A percentile compares a stretch with the other conserved stretches of the same genome.
Conservation (phyloP, 768 basidiomycete genomes). For the Hirschioporus abietinus region DNA sequence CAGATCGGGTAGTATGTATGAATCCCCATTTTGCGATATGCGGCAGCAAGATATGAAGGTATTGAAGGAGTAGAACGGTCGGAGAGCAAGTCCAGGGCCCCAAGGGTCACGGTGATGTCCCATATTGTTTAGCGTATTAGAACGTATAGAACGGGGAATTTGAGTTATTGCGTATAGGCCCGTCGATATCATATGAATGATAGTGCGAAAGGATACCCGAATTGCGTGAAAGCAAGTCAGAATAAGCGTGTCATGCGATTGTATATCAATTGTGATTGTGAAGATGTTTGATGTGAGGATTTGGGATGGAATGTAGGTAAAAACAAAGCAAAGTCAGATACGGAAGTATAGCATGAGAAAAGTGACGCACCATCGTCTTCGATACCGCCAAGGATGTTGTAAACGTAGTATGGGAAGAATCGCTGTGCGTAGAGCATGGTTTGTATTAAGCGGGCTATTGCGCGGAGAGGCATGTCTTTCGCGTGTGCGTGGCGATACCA, state of each 20-base stretch:
- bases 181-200: background rate
- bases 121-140: background rate
- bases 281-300: constrained; percentile 13
- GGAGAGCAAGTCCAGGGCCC: no score
- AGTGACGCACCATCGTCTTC: constrained; percentile 84
- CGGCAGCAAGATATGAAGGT: background rate
- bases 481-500: constrained; percentile 98
- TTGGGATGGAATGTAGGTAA: constrained; percentile 3
- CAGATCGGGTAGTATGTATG: background rate
- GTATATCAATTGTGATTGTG: constrained; percentile 12
- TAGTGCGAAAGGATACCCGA: constrained; percentile 7
- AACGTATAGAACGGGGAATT: background rate
- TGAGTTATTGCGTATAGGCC: background rate
- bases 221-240: no score
- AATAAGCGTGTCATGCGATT: no score
- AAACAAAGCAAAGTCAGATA: constrained; percentile 9
- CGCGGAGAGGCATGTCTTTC: constrained; percentile 94
- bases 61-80: background rate
- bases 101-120: background rate
- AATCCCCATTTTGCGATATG: background rate
- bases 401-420: constrained; percentile 98
- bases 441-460: constrained; percentile 97
- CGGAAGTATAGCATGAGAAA: background rate
- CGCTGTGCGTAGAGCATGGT: constrained; percentile 95
- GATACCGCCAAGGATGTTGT: constrained; percentile 93